phyloP scores from a whole-genome alignment of 805 yeast genomes.

The Candida tammaniensis region DNA sequence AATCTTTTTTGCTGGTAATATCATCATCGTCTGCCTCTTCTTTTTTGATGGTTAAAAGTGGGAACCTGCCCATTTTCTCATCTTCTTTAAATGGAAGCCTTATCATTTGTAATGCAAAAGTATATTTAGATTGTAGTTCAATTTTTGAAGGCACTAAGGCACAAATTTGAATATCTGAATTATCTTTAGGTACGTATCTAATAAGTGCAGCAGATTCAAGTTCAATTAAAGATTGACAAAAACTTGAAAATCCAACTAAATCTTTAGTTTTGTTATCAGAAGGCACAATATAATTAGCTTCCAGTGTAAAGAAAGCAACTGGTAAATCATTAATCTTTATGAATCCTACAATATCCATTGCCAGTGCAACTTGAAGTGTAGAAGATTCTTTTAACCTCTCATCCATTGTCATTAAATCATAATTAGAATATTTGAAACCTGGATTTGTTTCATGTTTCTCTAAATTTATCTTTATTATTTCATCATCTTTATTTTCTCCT shows the following conservation, averaged over 20 bases:
- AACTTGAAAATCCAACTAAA: constrained; percentile 27
- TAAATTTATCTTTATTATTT: constrained; percentile 26
- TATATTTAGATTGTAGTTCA: constrained; percentile 6
- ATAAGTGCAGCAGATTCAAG: constrained; percentile 54
- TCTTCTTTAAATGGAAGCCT: constrained; percentile 76
- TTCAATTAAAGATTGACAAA: constrained; percentile 53
- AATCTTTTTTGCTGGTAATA: constrained; percentile 1
- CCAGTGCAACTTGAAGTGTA: constrained; percentile 44
- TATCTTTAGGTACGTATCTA: constrained; percentile 53
- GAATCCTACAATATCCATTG: constrained; percentile 67
- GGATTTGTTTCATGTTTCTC: constrained; percentile 43
- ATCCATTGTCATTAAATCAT: constrained; percentile 44
- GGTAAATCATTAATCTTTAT: constrained; percentile 47
- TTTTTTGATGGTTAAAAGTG: constrained; percentile 16
- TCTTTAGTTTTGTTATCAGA: constrained; percentile 18
- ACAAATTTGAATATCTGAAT: constrained; percentile 49
- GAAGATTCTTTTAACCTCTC: constrained; percentile 43
- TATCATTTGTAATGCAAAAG: constrained; percentile 47
- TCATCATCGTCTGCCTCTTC: constrained; percentile 9
- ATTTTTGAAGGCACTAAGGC: constrained; percentile 48
- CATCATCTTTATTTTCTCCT: constrained; percentile 11
- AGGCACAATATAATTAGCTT: constrained; percentile 54
- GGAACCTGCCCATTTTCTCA: constrained; percentile 57
- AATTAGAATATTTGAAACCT: constrained; percentile 66
- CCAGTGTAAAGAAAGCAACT: constrained; percentile 57